phyloP scores from a whole-genome alignment of 345 rosid species.

The Arabis alpina region DNA sequence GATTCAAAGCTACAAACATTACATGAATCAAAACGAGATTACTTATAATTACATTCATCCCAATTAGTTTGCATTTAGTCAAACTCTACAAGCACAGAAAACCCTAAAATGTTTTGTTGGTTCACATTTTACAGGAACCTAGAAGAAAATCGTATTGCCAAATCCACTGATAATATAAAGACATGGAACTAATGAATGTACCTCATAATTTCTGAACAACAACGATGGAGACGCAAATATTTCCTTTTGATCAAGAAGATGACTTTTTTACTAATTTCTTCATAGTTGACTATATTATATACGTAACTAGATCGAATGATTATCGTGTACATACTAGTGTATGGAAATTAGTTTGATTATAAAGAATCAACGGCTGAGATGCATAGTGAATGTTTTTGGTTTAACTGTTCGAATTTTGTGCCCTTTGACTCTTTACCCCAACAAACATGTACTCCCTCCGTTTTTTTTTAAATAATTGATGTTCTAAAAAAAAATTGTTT shows the following conservation, averaged over 20 bases:
- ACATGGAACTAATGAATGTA: neutral
- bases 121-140: neutral
- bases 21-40: neutral
- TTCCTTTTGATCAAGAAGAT: slow-evolving; percentile 30
- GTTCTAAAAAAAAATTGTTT: too few species aligned
- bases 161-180: neutral
- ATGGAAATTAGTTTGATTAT: neutral
- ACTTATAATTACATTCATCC: too few species aligned
- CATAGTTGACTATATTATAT: slow-evolving; percentile 35
- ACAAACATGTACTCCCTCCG: too few species aligned
- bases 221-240: slow-evolving; percentile 20
- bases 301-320: neutral
- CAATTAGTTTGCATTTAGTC: too few species aligned
- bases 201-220: slow-evolving; percentile 32
- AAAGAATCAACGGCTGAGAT: slow-evolving; percentile 18
- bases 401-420: slow-evolving; percentile 31
- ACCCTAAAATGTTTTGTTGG: neutral
- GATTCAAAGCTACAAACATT: neutral
- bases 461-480: too few species aligned
- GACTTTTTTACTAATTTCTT: neutral
- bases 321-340: slow-evolving; percentile 13
- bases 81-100: too few species aligned
- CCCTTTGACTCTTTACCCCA: too few species aligned
- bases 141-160: neutral
- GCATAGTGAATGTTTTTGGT: neutral